phyloP scores from a whole-genome alignment of 129 eudicot genomes.

The Chrysanthemum makinoi region DNA sequence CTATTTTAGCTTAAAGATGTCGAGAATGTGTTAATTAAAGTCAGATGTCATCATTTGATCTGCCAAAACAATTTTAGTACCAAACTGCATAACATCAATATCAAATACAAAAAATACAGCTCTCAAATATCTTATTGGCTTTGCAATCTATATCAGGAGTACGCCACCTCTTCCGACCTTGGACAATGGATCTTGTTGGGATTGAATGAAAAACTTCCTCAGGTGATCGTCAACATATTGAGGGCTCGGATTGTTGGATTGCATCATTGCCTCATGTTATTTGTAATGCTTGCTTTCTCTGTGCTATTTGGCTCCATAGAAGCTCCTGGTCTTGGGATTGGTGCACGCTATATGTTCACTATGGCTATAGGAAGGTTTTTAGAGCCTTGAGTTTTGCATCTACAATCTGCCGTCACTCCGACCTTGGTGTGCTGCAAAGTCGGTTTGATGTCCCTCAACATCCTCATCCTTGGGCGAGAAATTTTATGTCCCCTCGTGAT shows the following conservation, averaged over 20 bases:
- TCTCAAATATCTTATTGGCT: conserved; percentile 22
- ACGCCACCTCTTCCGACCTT: conserved; percentile 94
- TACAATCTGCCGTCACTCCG: conserved; percentile 95
- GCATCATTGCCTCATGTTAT: conserved; percentile 91
- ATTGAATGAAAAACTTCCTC: conserved; percentile 84
- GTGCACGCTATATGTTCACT: conserved; percentile 95
- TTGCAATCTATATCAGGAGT: conserved; percentile 43
- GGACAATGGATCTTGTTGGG: conserved; percentile 95
- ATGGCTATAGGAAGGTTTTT: conserved; percentile 92
- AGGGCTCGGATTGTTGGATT: conserved; percentile 87
- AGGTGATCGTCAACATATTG: conserved; percentile 54
- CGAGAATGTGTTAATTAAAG: background rate
- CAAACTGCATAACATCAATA: background rate
- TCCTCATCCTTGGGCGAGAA: conserved; percentile 92
- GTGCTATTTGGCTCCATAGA: conserved; percentile 83
- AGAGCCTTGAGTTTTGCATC: conserved; percentile 78
- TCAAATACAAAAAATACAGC: background rate
- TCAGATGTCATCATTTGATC: background rate
- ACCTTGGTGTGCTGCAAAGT: conserved; percentile 92
- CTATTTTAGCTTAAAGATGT: background rate
- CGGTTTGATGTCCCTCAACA: conserved; percentile 74
- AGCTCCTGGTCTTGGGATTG: conserved; percentile 98
- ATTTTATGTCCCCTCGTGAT: conserved; percentile 89
- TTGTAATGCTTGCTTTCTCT: conserved; percentile 94
- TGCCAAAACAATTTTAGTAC: background rate